phyloP scores from a whole-genome alignment of 1,139 yeast genomes.

The Sugiyamaella pinicola region DNA sequence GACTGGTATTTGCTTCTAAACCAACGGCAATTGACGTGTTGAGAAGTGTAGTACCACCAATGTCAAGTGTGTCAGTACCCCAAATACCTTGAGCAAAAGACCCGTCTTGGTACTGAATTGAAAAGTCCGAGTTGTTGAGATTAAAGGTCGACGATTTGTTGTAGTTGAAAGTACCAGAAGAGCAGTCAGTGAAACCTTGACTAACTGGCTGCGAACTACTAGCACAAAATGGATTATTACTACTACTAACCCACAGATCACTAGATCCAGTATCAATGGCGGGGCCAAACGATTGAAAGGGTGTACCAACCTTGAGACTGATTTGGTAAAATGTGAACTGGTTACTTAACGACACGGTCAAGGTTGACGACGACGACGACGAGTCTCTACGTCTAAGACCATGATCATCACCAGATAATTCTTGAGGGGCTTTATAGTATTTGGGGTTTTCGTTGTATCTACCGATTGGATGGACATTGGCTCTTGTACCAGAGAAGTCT shows the following conservation, averaged over 20 bases:
- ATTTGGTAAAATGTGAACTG: constrained; percentile 42
- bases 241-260: constrained; percentile 60
- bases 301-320: constrained; percentile 44
- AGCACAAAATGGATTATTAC: constrained; percentile 40
- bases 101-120: constrained; percentile 63
- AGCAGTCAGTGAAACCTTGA: constrained; percentile 26
- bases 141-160: constrained; percentile 28
- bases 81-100: constrained; percentile 52
- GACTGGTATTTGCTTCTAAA: constrained; percentile 47
- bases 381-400: constrained; percentile 51
- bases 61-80: constrained; percentile 49
- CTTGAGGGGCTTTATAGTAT: constrained; percentile 44
- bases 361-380: not conserved
- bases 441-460: constrained; percentile 15
- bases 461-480: constrained; percentile 19
- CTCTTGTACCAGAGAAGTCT: constrained; percentile 15
- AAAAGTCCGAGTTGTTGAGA: constrained; percentile 33
- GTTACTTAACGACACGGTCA: constrained; percentile 28
- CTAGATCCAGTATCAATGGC: constrained; percentile 51
- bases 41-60: constrained; percentile 45
- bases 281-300: constrained; percentile 42
- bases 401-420: constrained; percentile 65
- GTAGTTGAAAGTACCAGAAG: constrained; percentile 30
- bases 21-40: constrained; percentile 48
- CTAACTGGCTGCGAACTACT: constrained; percentile 17